A percentile compares a stretch with the other conserved stretches of the same genome.
phyloP scores from a whole-genome alignment of 108 stramenopile species.

The Stephanodiscus minutulus region DNA sequence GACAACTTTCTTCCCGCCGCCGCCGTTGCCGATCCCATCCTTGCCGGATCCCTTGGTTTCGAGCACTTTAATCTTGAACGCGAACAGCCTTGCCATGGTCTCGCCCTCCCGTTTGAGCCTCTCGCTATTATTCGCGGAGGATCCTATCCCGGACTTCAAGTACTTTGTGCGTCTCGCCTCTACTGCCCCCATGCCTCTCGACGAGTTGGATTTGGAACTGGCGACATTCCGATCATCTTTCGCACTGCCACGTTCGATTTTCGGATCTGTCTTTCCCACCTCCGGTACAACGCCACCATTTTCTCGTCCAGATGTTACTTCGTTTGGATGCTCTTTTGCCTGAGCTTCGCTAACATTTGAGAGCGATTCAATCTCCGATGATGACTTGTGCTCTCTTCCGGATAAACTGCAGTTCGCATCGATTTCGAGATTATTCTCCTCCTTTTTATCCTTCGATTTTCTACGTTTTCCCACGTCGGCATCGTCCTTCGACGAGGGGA shows the following conservation, averaged over 20 bases:
- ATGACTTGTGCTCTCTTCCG: neutral
- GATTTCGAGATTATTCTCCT: neutral
- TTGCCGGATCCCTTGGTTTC: constrained; percentile 22
- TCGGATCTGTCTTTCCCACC: neutral
- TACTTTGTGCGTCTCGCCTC: constrained; percentile 78
- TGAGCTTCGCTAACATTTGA: neutral
- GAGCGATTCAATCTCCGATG: neutral
- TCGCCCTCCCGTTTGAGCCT: constrained; percentile 63
- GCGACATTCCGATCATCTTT: constrained; percentile 2
- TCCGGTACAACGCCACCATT: too few species aligned
- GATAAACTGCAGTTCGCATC: neutral
- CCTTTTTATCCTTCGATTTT: constrained; percentile 10
- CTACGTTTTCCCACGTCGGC: constrained; percentile 15
- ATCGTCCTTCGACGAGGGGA: too few species aligned
- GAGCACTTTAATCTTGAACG: constrained; percentile 70
- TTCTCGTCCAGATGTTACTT: neutral
- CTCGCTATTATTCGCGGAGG: constrained; percentile 40
- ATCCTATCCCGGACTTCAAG: constrained; percentile 36
- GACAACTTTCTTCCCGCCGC: neutral
- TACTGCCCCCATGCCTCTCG: constrained; percentile 47
- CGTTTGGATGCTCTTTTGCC: constrained; percentile 13
- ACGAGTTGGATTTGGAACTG: constrained; percentile 10
- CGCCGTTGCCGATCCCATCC: constrained; percentile 4
- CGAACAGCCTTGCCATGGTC: constrained; percentile 64
- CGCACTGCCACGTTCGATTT: neutral